phyloP scores from a whole-genome alignment of 352 stramenopile genomes.

The Pythium periplocum region DNA sequence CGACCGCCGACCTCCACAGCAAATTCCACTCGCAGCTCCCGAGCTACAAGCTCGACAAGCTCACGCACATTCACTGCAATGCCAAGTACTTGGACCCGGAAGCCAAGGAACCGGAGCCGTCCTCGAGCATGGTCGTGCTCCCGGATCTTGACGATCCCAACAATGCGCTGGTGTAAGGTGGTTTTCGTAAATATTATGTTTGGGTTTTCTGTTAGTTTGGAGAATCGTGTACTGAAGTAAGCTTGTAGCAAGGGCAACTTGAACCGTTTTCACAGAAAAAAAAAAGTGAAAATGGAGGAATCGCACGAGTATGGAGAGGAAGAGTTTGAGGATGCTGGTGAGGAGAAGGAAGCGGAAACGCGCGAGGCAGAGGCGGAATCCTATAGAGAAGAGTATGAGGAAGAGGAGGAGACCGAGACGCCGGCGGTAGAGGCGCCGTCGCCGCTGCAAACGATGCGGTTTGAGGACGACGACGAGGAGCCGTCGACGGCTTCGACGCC shows the following conservation, averaged over 20 bases:
- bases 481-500: not conserved
- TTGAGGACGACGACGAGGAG: too few relatives aligned
- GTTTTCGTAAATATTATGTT: not conserved
- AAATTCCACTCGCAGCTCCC: constrained; percentile 36
- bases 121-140: constrained; percentile 17
- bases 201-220: too few relatives aligned
- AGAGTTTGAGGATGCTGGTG: constrained; percentile 19
- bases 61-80: constrained; percentile 65
- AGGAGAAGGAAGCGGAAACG: not conserved
- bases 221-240: too few relatives aligned
- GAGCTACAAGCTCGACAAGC: constrained; percentile 41
- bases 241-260: too few relatives aligned
- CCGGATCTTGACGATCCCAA: constrained; percentile 13
- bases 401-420: not conserved
- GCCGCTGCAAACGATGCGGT: constrained; percentile 1
- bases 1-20: constrained; percentile 28
- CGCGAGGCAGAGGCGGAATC: not conserved
- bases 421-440: not conserved
- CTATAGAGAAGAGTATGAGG: not conserved
- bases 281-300: constrained; percentile 5
- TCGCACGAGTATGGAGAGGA: constrained; percentile 20
- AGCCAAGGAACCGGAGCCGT: constrained; percentile 16
- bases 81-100: constrained; percentile 22
- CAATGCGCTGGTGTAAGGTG: constrained; percentile 12
- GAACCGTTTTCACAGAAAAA: too few relatives aligned